Percentiles rank a stretch among this genome's conserved stretches.
These are phyloP conservation scores for Trichophyton rubrum DNA, from an alignment of 2,329 filamentous ascomycete species.

Conservation along the genomic window DNA sequence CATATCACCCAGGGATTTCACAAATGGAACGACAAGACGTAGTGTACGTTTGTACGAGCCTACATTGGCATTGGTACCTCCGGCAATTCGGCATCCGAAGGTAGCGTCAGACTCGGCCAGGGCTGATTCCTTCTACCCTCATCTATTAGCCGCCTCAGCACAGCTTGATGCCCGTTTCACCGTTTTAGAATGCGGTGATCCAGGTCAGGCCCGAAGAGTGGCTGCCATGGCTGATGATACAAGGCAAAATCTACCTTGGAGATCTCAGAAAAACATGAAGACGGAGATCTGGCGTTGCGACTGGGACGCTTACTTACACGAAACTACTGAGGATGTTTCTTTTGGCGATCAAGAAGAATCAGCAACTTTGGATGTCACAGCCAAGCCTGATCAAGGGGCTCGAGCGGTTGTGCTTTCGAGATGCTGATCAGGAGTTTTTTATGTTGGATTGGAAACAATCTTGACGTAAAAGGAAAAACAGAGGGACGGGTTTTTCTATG, in stretches of 20 bases:
- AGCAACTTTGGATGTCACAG: background rate
- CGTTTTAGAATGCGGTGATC: slow-evolving; percentile 29
- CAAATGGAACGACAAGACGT: slow-evolving; percentile 46
- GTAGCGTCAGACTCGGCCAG: background rate
- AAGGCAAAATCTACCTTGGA: background rate
- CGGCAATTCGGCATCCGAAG: slow-evolving; percentile 15
- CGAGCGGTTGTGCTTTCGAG: slow-evolving; percentile 12
- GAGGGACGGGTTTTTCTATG: too few relatives aligned
- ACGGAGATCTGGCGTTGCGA: slow-evolving; percentile 15
- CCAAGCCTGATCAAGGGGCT: slow-evolving; percentile 3
- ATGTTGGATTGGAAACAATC: too few relatives aligned
- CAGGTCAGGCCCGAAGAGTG: slow-evolving; percentile 23
- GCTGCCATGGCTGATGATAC: slow-evolving; percentile 6
- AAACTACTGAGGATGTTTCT: background rate
- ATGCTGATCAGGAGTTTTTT: background rate
- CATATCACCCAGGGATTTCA: slow-evolving; percentile 55
- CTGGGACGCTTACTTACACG: background rate
- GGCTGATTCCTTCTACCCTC: slow-evolving; percentile 28
- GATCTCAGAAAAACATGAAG: background rate
- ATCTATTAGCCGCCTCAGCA: slow-evolving; percentile 20
- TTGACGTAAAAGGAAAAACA: too few relatives aligned
- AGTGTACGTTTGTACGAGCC: slow-evolving; percentile 79
- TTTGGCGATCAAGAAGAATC: background rate
- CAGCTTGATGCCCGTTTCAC: slow-evolving; percentile 19
- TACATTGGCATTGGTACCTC: slow-evolving; percentile 60